Percentiles rank a stretch among this genome's conserved stretches.
Conservation (phyloP, 2,329 filamentous ascomycete genomes). For the Exophiala sp. region DNA sequence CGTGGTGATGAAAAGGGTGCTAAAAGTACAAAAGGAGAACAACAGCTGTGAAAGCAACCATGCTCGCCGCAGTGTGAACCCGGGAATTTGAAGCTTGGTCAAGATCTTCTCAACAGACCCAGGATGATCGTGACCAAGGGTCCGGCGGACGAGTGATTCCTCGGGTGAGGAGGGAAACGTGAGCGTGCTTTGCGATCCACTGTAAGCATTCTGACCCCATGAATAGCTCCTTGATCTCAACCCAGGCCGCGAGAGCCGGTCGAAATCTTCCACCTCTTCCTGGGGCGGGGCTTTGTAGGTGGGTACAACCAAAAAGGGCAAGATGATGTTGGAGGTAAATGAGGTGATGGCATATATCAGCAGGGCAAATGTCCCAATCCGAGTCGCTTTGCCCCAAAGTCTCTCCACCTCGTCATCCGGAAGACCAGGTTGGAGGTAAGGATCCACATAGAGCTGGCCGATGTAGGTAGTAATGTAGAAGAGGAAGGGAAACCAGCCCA, state of each 20-base stretch:
- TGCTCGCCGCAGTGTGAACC: slow-evolving; percentile 77
- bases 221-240: slow-evolving; percentile 14
- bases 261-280: slow-evolving; percentile 6
- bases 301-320: slow-evolving; percentile 79
- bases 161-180: slow-evolving; percentile 2
- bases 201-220: slow-evolving; percentile 9
- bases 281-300: slow-evolving; percentile 50
- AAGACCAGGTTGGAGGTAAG: slow-evolving; percentile 72
- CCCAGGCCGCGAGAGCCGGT: slow-evolving; percentile 14
- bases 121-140: slow-evolving; percentile 5
- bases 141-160: slow-evolving; percentile 3
- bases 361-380: slow-evolving; percentile 81
- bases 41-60: slow-evolving; percentile 84
- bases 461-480: slow-evolving; percentile 95
- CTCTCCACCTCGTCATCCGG: slow-evolving; percentile 67
- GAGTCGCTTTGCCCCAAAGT: slow-evolving; percentile 77
- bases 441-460: slow-evolving; percentile 85
- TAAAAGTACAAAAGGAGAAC: slow-evolving; percentile 74
- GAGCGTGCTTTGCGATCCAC: slow-evolving; percentile 21
- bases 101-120: slow-evolving; percentile 39
- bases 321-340: slow-evolving; percentile 69
- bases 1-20: slow-evolving; percentile 67
- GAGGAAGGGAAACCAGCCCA: slow-evolving; percentile 91
- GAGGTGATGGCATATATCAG: slow-evolving; percentile 84
- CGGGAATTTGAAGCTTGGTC: slow-evolving; percentile 64